Evolutionary conservation across 306 rosid genomes (phyloP), one percentile per base, ranked within the genome.

Genomic region (Adenanthera pavonina): DNA sequence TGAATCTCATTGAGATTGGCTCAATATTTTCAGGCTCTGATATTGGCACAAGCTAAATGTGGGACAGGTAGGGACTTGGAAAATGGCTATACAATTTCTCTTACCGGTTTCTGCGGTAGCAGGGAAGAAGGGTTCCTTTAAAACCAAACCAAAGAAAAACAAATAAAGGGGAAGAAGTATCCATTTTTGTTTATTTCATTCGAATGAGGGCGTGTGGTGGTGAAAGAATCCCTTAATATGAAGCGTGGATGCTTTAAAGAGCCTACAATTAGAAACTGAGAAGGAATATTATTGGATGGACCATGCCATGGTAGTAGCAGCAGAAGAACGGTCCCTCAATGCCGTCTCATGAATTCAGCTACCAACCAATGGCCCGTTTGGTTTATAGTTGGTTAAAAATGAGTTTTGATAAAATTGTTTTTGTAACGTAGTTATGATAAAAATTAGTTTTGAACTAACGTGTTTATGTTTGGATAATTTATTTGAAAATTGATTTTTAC

Each of bases 271-370:
- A 47, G 41, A 34, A 60, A 11, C 16, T 69, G 14, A 75, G 66
- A 75, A 75, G 53, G 57, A 70, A 75, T 65, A 43, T 30, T 35
- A 25, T n/a, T 72, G 77, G 69, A 70, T n/a, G 70, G 72, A 76
- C n/a, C n/a, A n/a, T n/a, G n/a, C 68, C 51, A 84, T 77, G 25
- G 43, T 77, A 67, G 5, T 8, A 61, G 15, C 40, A 5, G 25
- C 2, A 76, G 47, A 80, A 17, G 76, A 33, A 66, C 35, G 89
- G 84, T 78, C 85, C 81, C 87, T 46, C 79, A 8, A 34, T 62
- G 56, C 4, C 36, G 72, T 81, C 83, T 77, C 81, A 70, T 34
- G 79, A 80, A 52, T 74, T 68, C 2, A 19, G 64, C 44, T 54
- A 72, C 77, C 70, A 78, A 54, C n/a, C n/a, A n/a, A n/a, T n/a